Base-by-base conservation (phyloP, 768 basidiomycete genomes). In the Psilocybe azurescens region DNA sequence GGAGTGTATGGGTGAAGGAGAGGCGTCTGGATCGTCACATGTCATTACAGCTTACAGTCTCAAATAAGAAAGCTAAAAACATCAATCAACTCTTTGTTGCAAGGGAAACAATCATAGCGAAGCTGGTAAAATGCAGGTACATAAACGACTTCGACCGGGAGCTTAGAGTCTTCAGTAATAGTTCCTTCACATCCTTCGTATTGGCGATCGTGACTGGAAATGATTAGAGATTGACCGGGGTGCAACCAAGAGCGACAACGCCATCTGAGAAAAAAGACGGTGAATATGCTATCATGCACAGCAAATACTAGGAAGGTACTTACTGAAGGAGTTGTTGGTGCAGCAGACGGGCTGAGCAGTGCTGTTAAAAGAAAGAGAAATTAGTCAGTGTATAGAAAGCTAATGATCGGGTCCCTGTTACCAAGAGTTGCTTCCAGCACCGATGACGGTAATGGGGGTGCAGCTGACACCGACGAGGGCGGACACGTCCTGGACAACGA, bases 171-270 rank as follows among this genome's bases (percentile, higher is more conserved):
- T 49, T 10, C n/a, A 4, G 18, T 29, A 10, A 24, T 13, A 4
- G 7, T 7, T 49, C 48, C 48, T 49, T 49, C 48, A 4, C 18
- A 24, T 49, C 13, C 20, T 29, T 14, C 13, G 4, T n/a, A 29
- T 5, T 49, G n/a, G 9, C 10, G 48, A 28, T 24, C 13, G 20
- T 24, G 48, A 10, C 3, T 8, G 18, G 13, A 49, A 29, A 46
- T 2, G 28, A 41, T 59, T 61, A 72, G 58, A 70, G 48, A 62
- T 72, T 69, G 58, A 72, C 57, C 55, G 72, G 73, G 61, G 56
- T 62, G 66, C 72, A 74, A 48, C 72, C 73, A 32, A 74, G 56
- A 29, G 69, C 65, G 41, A 74, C 56, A 53, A 74, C 60, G 24
- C 73, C 73, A 14, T 53, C 54, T 57, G 11, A 13, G 11, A 18